Evolutionary conservation across 805 yeast genomes (phyloP), one percentile per base, ranked within the genome.

Genomic region (Teunomyces kruisii): DNA sequence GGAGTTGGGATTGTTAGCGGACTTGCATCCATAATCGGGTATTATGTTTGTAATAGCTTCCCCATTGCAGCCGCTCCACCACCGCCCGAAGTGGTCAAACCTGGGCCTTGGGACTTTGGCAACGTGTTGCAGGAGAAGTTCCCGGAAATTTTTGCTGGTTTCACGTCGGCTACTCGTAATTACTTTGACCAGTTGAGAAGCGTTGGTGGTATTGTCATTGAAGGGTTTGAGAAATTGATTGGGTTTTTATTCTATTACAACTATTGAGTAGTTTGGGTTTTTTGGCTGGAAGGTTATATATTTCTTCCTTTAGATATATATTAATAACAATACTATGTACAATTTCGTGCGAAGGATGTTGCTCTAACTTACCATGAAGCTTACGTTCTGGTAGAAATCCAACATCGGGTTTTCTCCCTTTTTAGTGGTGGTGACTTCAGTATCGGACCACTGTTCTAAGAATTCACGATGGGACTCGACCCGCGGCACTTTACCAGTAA

Each of bases 321-420:
- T n/a, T n/a, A n/a, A n/a, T 19, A 37, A 10, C 7, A 31, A 22
- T 36, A n/a, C 12, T 43, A 43, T 30, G 19, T 35, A 44, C 45
- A 40, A 33, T 27, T 24, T 16, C 15, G 22, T 12, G 12, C 33
- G 19, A n/a, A n/a, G n/a, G n/a, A n/a, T n/a, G n/a, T n/a, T 26
- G 28, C 9, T 7, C 56, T 49, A 75, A 44, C 78, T 75, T 37
- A 72, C 72, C 69, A 82, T 70, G 51, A 86, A 87, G 16, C 86
- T 80, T 4, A 88, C 94, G 57, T 88, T 88, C 29, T 75, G 70
- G 59, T 88, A 88, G 48, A 88, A 76, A 42, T 84, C 85, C 45
- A 88, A 61, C 90, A 88, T 81, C 10, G 96, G 96, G 54, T 86
- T 86, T 54, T 88, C 96, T 0, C 96, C 96, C 28, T 80, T 79